Percentiles rank a stretch among this genome's conserved stretches.
These are phyloP conservation scores for Microsporum audouinii DNA, from an alignment of 2,329 filamentous ascomycete species.

Conservation along the genomic window DNA sequence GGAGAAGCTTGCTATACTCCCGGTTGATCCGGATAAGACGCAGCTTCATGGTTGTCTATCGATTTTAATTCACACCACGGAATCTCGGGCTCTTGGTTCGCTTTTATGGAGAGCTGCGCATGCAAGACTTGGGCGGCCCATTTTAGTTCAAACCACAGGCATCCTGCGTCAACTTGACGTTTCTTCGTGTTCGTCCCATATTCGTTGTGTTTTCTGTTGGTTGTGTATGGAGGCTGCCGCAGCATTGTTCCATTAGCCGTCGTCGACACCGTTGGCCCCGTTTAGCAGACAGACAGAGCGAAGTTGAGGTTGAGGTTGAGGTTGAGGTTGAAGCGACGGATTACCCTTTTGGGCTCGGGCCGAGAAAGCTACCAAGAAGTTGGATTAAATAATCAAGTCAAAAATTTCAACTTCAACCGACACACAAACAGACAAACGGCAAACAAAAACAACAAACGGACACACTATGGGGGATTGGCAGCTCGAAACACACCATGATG, in stretches of 20 bases:
- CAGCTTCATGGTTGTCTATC: neutral
- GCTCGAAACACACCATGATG: neutral
- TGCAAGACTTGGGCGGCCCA: neutral
- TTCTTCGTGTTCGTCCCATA: neutral
- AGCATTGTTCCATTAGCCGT: neutral
- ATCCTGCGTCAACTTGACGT: neutral
- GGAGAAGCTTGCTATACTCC: neutral
- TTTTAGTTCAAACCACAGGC: slow-evolving; percentile 1
- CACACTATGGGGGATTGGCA: neutral
- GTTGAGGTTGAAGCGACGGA: neutral
- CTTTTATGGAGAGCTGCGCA: neutral
- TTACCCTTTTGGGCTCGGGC: slow-evolving; percentile 1
- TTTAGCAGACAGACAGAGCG: too few relatives aligned
- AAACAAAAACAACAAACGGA: neutral
- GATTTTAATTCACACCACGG: neutral
- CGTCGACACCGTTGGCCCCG: neutral
- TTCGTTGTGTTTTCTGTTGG: neutral
- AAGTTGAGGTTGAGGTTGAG: neutral
- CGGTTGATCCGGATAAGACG: neutral
- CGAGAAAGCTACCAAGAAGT: neutral
- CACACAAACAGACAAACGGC: neutral
- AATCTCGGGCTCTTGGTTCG: neutral
- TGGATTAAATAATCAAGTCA: neutral
- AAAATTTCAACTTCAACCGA: neutral
- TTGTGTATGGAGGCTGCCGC: neutral